These are phyloP conservation scores for Cercospora berteroae DNA, from an alignment of 2,329 filamentous ascomycete species.

Conservation along the genomic window DNA sequence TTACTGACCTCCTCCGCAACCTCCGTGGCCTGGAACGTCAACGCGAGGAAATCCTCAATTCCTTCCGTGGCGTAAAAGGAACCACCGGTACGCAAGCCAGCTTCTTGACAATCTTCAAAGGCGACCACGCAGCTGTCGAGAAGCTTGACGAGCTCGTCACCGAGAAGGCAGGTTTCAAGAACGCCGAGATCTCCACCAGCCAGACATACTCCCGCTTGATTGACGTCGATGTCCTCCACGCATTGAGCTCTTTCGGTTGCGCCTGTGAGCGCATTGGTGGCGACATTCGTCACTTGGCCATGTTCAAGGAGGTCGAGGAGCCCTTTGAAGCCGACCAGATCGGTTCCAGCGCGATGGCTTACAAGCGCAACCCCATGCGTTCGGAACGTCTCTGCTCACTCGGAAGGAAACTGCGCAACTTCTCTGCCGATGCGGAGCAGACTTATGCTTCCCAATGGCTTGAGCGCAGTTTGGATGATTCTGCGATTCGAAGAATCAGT, in stretches of 20 bases:
- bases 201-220: slow-evolving; percentile 81
- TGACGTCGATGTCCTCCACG: slow-evolving; percentile 76
- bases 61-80: slow-evolving; percentile 71
- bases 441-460: slow-evolving; percentile 74
- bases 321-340: slow-evolving; percentile 80
- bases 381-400: slow-evolving; percentile 61
- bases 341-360: slow-evolving; percentile 65
- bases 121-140: slow-evolving; percentile 60
- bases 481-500: slow-evolving; percentile 61
- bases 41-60: slow-evolving; percentile 57
- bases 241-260: slow-evolving; percentile 74
- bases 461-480: slow-evolving; percentile 76
- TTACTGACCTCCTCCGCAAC: slow-evolving; percentile 73
- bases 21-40: slow-evolving; percentile 70
- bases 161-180: slow-evolving; percentile 63
- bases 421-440: slow-evolving; percentile 58
- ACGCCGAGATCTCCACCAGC: slow-evolving; percentile 63
- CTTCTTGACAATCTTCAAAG: slow-evolving; percentile 68
- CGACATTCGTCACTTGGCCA: slow-evolving; percentile 71
- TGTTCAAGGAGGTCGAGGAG: slow-evolving; percentile 81
- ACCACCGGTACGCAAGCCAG: slow-evolving; percentile 78
- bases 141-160: slow-evolving; percentile 62
- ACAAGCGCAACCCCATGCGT: slow-evolving; percentile 62
- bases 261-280: slow-evolving; percentile 71
- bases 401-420: slow-evolving; percentile 51